phyloP scores from a whole-genome alignment of 2,329 filamentous ascomycete species.

The Diaporthe citri region DNA sequence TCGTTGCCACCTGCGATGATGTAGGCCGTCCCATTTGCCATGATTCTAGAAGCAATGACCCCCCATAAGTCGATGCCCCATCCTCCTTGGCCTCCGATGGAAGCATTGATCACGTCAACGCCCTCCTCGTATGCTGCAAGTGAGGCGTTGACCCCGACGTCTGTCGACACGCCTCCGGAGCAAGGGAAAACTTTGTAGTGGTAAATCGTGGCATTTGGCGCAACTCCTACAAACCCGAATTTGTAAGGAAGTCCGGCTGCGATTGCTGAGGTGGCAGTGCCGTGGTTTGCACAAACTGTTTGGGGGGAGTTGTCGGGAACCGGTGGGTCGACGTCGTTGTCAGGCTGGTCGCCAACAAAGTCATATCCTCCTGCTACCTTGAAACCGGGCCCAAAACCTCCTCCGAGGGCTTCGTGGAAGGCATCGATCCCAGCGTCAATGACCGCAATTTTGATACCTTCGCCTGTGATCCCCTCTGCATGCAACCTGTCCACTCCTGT shows the following conservation, averaged over 20 bases:
- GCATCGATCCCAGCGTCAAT: slow-evolving; percentile 6
- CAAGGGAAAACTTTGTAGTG: slow-evolving; percentile 33
- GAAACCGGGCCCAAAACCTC: slow-evolving; percentile 4
- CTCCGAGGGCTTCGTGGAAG: slow-evolving; percentile 10
- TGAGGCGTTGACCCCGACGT: slow-evolving; percentile 29
- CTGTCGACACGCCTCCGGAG: slow-evolving; percentile 11
- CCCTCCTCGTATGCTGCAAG: slow-evolving; percentile 29
- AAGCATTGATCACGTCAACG: slow-evolving; percentile 32
- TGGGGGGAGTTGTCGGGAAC: slow-evolving; percentile 22
- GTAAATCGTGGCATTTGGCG: slow-evolving; percentile 16
- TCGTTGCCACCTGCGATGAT: slow-evolving; percentile 31
- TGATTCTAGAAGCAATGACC: slow-evolving; percentile 19
- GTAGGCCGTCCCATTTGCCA: slow-evolving; percentile 19
- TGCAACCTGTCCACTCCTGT: slow-evolving; percentile 14
- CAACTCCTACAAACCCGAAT: slow-evolving; percentile 22
- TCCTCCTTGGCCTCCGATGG: slow-evolving; percentile 25
- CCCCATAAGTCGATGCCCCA: slow-evolving; percentile 31
- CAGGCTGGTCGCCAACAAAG: slow-evolving; percentile 22
- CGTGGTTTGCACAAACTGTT: slow-evolving; percentile 22
- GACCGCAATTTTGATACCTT: slow-evolving; percentile 8
- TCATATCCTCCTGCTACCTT: slow-evolving; percentile 25
- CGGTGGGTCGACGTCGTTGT: slow-evolving; percentile 17
- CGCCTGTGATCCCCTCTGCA: slow-evolving; percentile 8
- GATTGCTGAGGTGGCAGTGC: slow-evolving; percentile 26
- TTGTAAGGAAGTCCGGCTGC: slow-evolving; percentile 30